Evolutionary conservation across 768 basidiomycete genomes (phyloP).

Genomic region (Suillus hirtellus): DNA sequence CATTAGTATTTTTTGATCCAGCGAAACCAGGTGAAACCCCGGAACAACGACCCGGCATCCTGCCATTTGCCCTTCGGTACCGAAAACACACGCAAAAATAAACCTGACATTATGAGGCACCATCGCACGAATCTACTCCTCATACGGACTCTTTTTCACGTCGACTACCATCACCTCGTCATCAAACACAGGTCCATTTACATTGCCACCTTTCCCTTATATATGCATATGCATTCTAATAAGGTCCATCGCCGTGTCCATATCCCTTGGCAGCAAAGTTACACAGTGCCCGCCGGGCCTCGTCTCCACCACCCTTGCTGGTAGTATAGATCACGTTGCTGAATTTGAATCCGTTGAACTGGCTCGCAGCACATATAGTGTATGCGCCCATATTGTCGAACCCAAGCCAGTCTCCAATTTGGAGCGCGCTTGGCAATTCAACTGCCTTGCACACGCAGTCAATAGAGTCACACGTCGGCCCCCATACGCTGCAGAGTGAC

Average conservation of each 20-base stretch:
- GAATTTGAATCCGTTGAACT: slow-evolving; percentile 89
- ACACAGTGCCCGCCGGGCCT: slow-evolving; percentile 53
- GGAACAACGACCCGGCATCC: slow-evolving; percentile 1
- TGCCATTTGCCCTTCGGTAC: slow-evolving; percentile 4
- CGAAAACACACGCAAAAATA: slow-evolving; percentile 8
- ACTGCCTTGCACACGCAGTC: slow-evolving; percentile 80
- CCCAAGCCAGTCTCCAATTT: slow-evolving; percentile 97
- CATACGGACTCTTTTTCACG: not conserved
- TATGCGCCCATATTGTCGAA: slow-evolving; percentile 99
- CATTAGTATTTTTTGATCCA: slow-evolving; percentile 4
- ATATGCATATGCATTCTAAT: not conserved
- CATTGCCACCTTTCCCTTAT: not conserved
- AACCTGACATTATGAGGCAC: slow-evolving; percentile 2
- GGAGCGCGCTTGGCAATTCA: slow-evolving; percentile 64
- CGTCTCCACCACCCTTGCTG: slow-evolving; percentile 52
- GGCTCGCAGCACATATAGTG: slow-evolving; percentile 95
- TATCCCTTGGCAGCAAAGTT: slow-evolving; percentile 47
- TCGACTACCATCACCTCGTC: slow-evolving; percentile 1
- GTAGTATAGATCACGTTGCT: slow-evolving; percentile 80
- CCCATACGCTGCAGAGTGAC: slow-evolving; percentile 82
- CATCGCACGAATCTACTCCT: not conserved
- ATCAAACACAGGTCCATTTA: not conserved
- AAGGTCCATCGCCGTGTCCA: slow-evolving; percentile 32
- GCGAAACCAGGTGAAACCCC: slow-evolving; percentile 10
- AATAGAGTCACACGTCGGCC: slow-evolving; percentile 97